Conservation (phyloP, 805 yeast species). For the Grigorovia humatica region DNA sequence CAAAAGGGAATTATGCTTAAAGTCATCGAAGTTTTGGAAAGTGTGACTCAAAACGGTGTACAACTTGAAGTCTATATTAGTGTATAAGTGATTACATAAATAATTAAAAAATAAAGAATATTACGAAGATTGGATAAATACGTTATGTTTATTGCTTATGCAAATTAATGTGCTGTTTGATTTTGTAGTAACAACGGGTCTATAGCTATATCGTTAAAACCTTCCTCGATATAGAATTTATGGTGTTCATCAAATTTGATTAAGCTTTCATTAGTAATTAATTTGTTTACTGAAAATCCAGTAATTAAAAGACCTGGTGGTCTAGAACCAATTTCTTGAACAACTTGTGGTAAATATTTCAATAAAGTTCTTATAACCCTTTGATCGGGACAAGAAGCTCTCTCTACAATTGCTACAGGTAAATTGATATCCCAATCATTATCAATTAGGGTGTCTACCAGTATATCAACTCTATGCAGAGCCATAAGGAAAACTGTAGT, state of each 20-base stretch:
- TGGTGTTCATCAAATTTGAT: slow-evolving; percentile 15
- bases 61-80: neutral
- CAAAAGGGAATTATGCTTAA: neutral
- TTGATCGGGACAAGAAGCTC: slow-evolving; percentile 92
- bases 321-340: slow-evolving; percentile 68
- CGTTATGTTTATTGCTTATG: neutral
- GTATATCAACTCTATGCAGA: slow-evolving; percentile 50
- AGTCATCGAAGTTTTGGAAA: neutral
- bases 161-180: too few relatives aligned
- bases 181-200: slow-evolving; percentile 3
- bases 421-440: slow-evolving; percentile 57
- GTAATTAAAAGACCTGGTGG: slow-evolving; percentile 88
- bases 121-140: neutral
- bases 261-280: slow-evolving; percentile 10
- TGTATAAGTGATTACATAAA: neutral
- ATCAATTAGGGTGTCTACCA: slow-evolving; percentile 43
- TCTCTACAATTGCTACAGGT: slow-evolving; percentile 79
- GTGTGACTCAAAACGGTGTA: too few relatives aligned
- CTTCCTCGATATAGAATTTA: slow-evolving; percentile 29
- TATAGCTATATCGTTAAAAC: slow-evolving; percentile 19
- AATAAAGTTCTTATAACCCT: slow-evolving; percentile 69
- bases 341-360: slow-evolving; percentile 56
- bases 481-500: slow-evolving; percentile 90
- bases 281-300: slow-evolving; percentile 64
- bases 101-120: neutral